phyloP scores from a whole-genome alignment of 1,139 yeast genomes.

The Nadsonia starkeyi-henricii region DNA sequence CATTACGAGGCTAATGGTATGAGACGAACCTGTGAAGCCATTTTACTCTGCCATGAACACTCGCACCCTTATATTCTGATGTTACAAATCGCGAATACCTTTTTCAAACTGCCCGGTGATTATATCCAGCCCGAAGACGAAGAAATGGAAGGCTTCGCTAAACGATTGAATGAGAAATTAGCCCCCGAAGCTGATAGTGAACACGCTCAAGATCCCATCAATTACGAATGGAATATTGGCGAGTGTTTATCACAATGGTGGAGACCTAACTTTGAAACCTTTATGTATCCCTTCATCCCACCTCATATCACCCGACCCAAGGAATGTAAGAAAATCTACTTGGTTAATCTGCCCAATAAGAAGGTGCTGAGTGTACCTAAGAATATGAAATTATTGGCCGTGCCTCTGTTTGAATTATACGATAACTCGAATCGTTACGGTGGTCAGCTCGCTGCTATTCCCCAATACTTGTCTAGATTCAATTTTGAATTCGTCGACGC shows the following conservation, averaged over 20 bases:
- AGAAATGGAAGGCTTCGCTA: slow-evolving; percentile 20
- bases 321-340: slow-evolving; percentile 24
- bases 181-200: slow-evolving; percentile 14
- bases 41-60: slow-evolving; percentile 24
- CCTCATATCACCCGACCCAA: slow-evolving; percentile 25
- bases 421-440: slow-evolving; percentile 24
- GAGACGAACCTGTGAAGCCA: slow-evolving; percentile 24
- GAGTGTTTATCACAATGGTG: slow-evolving; percentile 28
- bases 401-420: slow-evolving; percentile 25
- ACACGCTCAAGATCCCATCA: slow-evolving; percentile 10
- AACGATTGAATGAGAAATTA: slow-evolving; percentile 18
- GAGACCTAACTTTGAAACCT: slow-evolving; percentile 25
- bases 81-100: slow-evolving; percentile 21
- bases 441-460: slow-evolving; percentile 22
- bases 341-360: slow-evolving; percentile 20
- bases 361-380: slow-evolving; percentile 20
- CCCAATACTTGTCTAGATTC: slow-evolving; percentile 22
- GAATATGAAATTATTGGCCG: slow-evolving; percentile 23
- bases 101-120: slow-evolving; percentile 26
- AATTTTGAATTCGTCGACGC: slow-evolving; percentile 22
- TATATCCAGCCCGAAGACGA: slow-evolving; percentile 20
- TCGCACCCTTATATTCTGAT: slow-evolving; percentile 25
- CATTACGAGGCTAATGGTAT: slow-evolving; percentile 23
- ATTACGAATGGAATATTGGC: slow-evolving; percentile 21
- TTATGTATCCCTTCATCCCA: slow-evolving; percentile 26